Conservation (phyloP, 345 rosid genomes). For the Garcia nutans region DNA sequence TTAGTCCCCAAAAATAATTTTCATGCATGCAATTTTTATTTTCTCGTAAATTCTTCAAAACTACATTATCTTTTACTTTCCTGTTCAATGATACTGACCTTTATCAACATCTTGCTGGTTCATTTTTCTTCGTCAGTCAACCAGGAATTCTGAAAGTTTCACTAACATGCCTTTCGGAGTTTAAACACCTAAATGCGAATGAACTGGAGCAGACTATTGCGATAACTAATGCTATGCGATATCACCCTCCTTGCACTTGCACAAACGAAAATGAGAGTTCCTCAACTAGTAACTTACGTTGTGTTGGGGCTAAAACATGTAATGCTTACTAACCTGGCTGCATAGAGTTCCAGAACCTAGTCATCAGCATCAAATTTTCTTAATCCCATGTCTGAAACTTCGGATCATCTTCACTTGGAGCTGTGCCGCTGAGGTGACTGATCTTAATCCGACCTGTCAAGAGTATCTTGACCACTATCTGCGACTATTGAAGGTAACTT, state of each 20-base stretch:
- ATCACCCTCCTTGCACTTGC: background rate
- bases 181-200: background rate
- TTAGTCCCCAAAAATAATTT: background rate
- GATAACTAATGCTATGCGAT: background rate
- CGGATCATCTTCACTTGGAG: too few species aligned
- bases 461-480: too few species aligned
- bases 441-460: too few species aligned
- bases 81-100: constrained; percentile 18
- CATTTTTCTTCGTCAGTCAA: constrained; percentile 11
- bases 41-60: background rate
- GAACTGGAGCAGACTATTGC: background rate
- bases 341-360: too few species aligned
- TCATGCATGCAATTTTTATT: background rate
- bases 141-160: constrained; percentile 3
- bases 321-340: too few species aligned
- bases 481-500: too few species aligned
- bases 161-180: background rate
- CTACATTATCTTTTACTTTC: background rate
- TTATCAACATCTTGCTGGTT: background rate
- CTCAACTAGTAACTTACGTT: constrained; percentile 2
- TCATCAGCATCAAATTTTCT: too few species aligned
- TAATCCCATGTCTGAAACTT: too few species aligned
- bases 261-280: background rate
- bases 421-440: too few species aligned
- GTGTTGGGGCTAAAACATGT: background rate